These are phyloP conservation scores for Cicer yamashitae DNA, from an alignment of 306 rosid species.

Conservation along the genomic window DNA sequence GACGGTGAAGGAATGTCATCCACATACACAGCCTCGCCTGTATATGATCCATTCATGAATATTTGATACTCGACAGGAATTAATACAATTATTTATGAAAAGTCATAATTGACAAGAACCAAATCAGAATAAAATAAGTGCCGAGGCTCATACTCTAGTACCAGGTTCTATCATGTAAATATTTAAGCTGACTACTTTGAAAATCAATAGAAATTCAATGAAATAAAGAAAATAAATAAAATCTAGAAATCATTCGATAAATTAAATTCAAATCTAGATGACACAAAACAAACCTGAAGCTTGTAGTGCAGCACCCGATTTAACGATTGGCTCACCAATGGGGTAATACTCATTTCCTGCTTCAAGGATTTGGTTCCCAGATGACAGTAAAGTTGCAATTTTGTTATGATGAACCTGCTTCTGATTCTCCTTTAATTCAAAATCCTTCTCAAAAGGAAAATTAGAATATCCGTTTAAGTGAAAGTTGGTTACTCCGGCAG, in stretches of 20 bases:
- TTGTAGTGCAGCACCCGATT: conserved; percentile 80
- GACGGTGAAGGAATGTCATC: conserved; percentile 91
- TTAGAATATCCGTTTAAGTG: conserved; percentile 37
- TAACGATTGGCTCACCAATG: conserved; percentile 69
- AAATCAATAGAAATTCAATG: background rate
- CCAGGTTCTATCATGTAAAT: background rate
- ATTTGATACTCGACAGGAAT: conserved; percentile 17
- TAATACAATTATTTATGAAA: conserved; percentile 20
- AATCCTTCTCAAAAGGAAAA: conserved; percentile 11
- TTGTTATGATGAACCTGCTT: conserved; percentile 39
- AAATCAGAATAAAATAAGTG: conserved; percentile 25
- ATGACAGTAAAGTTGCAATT: conserved; percentile 55
- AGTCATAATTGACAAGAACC: conserved; percentile 3
- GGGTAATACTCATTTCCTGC: conserved; percentile 62
- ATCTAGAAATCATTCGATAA: background rate
- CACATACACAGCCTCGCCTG: conserved; percentile 93
- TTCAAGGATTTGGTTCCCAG: conserved; percentile 70
- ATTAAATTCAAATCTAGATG: conserved; percentile 11
- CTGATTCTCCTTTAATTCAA: conserved; percentile 43
- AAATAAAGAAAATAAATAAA: background rate
- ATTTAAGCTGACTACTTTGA: conserved; percentile 2
- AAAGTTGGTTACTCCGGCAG: conserved; percentile 37
- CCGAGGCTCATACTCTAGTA: background rate
- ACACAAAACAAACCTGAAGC: conserved; percentile 76
- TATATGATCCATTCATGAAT: conserved; percentile 43